These are phyloP conservation scores for Camellia granthamiana DNA, from an alignment of 148 eudicot genomes.

Conservation along the genomic window DNA sequence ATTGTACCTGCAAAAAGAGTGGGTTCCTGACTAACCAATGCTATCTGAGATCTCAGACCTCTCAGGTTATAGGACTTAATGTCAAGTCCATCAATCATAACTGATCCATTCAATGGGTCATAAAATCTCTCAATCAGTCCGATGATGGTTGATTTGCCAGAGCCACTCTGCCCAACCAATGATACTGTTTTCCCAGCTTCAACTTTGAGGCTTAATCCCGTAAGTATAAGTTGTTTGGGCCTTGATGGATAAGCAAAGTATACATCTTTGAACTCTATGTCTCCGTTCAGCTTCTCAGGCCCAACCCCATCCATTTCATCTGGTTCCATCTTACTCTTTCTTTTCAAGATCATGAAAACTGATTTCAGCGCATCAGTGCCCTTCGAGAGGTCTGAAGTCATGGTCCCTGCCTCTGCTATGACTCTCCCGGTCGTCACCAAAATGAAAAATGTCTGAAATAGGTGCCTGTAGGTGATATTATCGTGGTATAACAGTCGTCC, in stretches of 20 bases:
- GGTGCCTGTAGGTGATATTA: not conserved
- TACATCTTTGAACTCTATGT: slow-evolving; percentile 12
- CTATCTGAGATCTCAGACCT: slow-evolving; percentile 21
- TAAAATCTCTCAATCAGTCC: slow-evolving; percentile 21
- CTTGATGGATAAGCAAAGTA: slow-evolving; percentile 19
- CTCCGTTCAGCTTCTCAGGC: not conserved
- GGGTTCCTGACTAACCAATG: slow-evolving; percentile 24
- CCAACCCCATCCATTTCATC: slow-evolving; percentile 11
- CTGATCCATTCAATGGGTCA: slow-evolving; percentile 19
- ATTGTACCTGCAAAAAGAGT: slow-evolving; percentile 23
- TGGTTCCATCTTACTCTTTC: slow-evolving; percentile 19
- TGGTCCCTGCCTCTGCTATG: slow-evolving; percentile 23
- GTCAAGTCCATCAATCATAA: slow-evolving; percentile 15
- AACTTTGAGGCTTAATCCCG: slow-evolving; percentile 6
- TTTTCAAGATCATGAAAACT: slow-evolving; percentile 3
- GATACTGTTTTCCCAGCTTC: slow-evolving; percentile 17
- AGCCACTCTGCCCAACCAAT: slow-evolving; percentile 17
- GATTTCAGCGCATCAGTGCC: slow-evolving; percentile 12
- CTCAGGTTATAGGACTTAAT: slow-evolving; percentile 18
- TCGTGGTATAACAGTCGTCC: slow-evolving; percentile 17
- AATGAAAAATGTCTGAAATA: slow-evolving; percentile 18
- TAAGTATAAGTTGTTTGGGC: slow-evolving; percentile 14
- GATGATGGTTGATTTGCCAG: slow-evolving; percentile 21
- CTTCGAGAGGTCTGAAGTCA: slow-evolving; percentile 17
- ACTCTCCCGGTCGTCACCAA: slow-evolving; percentile 16